Evolutionary conservation across 2,329 filamentous ascomycete species (phyloP).

Genomic region (Mycosphaerella arachidis): DNA sequence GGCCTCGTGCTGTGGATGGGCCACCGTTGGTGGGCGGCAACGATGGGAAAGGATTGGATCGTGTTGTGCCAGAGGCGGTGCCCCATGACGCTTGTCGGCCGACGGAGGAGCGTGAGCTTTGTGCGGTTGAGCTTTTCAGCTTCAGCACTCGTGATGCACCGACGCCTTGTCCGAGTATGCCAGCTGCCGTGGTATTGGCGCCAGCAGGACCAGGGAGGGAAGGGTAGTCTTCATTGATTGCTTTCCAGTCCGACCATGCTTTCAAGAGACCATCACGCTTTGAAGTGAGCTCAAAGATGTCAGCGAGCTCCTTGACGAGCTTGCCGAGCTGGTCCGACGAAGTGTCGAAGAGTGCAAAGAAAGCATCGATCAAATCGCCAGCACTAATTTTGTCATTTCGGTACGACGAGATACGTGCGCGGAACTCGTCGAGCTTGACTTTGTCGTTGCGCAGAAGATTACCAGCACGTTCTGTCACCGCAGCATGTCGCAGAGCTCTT

Average conservation of each 20-base stretch:
- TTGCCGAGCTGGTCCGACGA: slow-evolving; percentile 78
- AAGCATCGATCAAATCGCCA: slow-evolving; percentile 73
- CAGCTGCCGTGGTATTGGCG: slow-evolving; percentile 51
- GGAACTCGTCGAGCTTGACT: slow-evolving; percentile 72
- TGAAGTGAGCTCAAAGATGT: slow-evolving; percentile 78
- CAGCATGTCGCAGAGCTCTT: slow-evolving; percentile 70
- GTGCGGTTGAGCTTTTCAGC: slow-evolving; percentile 64
- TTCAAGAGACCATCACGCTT: slow-evolving; percentile 72
- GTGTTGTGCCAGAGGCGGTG: slow-evolving; percentile 30
- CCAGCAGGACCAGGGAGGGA: slow-evolving; percentile 72
- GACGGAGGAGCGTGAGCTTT: slow-evolving; percentile 59
- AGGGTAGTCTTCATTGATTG: slow-evolving; percentile 93
- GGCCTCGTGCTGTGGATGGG: slow-evolving; percentile 12
- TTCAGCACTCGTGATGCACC: slow-evolving; percentile 61
- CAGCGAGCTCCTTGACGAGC: slow-evolving; percentile 82
- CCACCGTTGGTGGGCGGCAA: slow-evolving; percentile 23
- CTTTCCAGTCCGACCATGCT: slow-evolving; percentile 92
- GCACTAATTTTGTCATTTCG: slow-evolving; percentile 66
- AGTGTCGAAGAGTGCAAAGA: slow-evolving; percentile 81
- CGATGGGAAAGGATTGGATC: slow-evolving; percentile 27
- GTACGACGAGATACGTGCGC: slow-evolving; percentile 73
- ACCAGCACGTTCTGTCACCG: slow-evolving; percentile 79
- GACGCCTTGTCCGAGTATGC: slow-evolving; percentile 47
- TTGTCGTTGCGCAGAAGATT: slow-evolving; percentile 74
- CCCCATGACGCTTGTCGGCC: slow-evolving; percentile 56